Conservation (phyloP, 1,284 basidiomycete species). For the Microbotryomycetes sp. region DNA sequence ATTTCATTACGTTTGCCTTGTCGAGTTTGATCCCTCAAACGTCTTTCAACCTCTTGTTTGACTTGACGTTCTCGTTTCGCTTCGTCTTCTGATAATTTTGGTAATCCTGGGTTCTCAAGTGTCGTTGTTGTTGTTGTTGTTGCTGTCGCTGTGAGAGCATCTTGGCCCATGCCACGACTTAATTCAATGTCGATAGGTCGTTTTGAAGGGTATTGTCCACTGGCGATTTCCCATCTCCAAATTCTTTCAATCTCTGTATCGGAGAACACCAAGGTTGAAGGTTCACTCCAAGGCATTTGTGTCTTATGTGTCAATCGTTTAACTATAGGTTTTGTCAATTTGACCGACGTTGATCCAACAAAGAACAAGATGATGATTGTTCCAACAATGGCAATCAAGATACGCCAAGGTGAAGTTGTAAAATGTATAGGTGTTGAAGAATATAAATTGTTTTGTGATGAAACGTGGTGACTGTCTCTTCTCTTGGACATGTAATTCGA, state of each 20-base stretch:
- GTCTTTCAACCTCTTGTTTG: conserved; percentile 21
- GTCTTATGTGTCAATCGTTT: conserved; percentile 2
- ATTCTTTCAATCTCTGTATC: conserved; percentile 72
- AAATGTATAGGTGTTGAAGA: too few relatives aligned
- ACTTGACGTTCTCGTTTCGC: conserved; percentile 19
- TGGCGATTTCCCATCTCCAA: conserved; percentile 87
- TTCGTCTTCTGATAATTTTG: conserved; percentile 16
- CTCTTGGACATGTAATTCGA: conserved; percentile 2
- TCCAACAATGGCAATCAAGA: conserved; percentile 19
- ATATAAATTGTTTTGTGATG: neutral
- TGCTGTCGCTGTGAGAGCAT: neutral
- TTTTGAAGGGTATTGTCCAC: conserved; percentile 82
- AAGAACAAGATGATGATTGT: conserved; percentile 10
- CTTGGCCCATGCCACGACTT: neutral
- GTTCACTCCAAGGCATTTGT: conserved; percentile 58
- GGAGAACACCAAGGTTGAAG: conserved; percentile 67
- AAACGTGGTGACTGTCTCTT: neutral
- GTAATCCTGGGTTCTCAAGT: conserved; percentile 28
- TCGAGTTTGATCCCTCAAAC: conserved; percentile 7
- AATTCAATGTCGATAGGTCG: conserved; percentile 39
- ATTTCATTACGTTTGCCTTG: conserved; percentile 28
- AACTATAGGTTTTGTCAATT: neutral
- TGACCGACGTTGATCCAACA: neutral
- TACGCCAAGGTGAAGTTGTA: neutral
- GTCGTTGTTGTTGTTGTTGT: conserved; percentile 1